Conservation (phyloP, 148 eudicot genomes). For the Gaultheria prostrata region DNA sequence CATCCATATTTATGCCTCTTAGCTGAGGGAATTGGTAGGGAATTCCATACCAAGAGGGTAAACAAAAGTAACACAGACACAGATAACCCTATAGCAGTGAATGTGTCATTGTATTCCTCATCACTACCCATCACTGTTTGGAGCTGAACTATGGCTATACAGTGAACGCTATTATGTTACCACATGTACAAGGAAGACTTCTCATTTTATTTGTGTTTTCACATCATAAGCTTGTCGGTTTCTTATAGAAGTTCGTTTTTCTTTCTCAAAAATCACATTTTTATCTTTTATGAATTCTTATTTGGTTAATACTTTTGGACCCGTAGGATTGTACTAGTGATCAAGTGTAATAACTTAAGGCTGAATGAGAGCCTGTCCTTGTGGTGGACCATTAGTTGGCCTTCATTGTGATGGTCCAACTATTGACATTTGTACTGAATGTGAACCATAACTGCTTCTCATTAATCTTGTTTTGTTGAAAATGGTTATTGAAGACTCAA, state of each 20-base stretch:
- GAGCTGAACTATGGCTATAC: not conserved
- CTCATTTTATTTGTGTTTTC: not conserved
- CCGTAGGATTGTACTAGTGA: not conserved
- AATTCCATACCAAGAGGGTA: not conserved
- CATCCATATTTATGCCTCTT: too few relatives aligned
- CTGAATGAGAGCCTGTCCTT: not conserved
- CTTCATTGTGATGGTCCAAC: not conserved
- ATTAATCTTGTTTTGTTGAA: conserved; percentile 3
- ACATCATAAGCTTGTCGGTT: not conserved
- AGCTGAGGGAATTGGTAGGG: not conserved
- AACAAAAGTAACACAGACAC: not conserved
- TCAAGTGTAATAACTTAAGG: not conserved
- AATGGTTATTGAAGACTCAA: conserved; percentile 61
- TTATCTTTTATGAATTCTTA: not conserved
- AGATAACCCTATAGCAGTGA: not conserved
- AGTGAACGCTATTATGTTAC: not conserved
- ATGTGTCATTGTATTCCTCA: conserved; percentile 1
- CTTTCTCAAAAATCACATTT: not conserved
- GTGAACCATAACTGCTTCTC: not conserved
- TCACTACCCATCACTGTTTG: not conserved
- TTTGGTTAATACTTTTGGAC: not conserved
- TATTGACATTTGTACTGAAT: not conserved
- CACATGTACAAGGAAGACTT: not conserved
- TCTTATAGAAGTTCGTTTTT: not conserved
- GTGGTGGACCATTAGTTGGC: not conserved